phyloP scores from a whole-genome alignment of 257 asterid species.

The Echites panduratus region DNA sequence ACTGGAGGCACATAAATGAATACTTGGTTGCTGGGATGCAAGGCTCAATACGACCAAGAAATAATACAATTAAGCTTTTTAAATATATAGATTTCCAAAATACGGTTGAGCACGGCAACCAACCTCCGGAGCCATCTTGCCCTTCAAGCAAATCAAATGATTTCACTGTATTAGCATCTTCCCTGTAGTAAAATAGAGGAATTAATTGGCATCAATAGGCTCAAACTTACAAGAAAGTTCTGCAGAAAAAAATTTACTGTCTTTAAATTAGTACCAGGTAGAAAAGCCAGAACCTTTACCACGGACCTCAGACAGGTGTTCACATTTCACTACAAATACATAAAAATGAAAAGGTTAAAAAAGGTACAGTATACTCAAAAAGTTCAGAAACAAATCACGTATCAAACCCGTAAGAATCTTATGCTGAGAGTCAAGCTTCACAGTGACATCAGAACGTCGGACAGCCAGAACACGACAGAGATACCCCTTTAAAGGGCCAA shows the following conservation, averaged over 20 bases:
- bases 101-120: conserved; percentile 12
- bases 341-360: conserved; percentile 12
- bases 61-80: not conserved
- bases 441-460: conserved; percentile 88
- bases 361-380: conserved; percentile 4
- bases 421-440: conserved; percentile 93
- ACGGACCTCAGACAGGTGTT: conserved; percentile 83
- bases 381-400: conserved; percentile 10
- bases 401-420: conserved; percentile 76
- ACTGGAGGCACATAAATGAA: not conserved
- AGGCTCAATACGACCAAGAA: not conserved
- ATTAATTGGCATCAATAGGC: conserved; percentile 11
- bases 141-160: conserved; percentile 72
- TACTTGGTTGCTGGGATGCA: not conserved
- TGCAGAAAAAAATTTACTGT: not conserved
- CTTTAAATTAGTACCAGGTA: conserved; percentile 47
- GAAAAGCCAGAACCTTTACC: conserved; percentile 51
- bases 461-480: conserved; percentile 87
- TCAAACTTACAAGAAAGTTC: conserved; percentile 1
- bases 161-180: conserved; percentile 43
- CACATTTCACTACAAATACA: conserved; percentile 63
- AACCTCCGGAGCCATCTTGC: conserved; percentile 68
- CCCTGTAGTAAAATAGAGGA: conserved; percentile 40
- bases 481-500: conserved; percentile 94
- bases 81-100: conserved; percentile 4